Evolutionary conservation across 345 rosid genomes (phyloP).

Genomic region (Eucalyptus erythrocorys): DNA sequence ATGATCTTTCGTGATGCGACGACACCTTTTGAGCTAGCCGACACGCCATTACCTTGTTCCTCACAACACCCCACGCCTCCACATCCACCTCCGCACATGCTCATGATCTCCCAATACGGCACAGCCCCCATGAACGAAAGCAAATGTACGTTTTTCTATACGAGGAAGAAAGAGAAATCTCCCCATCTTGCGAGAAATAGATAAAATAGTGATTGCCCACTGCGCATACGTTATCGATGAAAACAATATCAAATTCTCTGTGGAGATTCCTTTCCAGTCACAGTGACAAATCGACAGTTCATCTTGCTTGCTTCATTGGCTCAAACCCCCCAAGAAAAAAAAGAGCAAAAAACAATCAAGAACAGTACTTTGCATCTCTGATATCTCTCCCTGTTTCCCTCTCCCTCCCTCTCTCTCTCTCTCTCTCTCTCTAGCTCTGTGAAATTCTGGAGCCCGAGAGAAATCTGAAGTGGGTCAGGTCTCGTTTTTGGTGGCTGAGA

Average conservation of each 20-base stretch:
- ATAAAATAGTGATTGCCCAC: not conserved
- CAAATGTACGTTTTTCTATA: not conserved
- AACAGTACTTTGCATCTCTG: not conserved
- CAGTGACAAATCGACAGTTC: not conserved
- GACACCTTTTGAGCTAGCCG: not conserved
- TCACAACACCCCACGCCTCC: not conserved
- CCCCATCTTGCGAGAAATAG: not conserved
- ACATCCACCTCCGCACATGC: not conserved
- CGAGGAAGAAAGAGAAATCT: not conserved
- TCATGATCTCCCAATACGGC: not conserved
- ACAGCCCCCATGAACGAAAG: not conserved
- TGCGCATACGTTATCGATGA: not conserved
- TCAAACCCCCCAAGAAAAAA: not conserved
- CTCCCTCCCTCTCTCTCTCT: not conserved
- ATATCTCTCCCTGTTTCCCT: not conserved
- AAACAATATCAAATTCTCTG: not conserved
- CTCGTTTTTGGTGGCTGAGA: not conserved
- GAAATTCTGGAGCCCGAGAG: not conserved
- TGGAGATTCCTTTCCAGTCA: not conserved
- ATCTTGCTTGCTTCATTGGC: not conserved
- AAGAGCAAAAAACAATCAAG: not conserved
- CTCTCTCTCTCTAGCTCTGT: not conserved
- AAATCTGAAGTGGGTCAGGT: not conserved
- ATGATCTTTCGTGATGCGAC: not conserved
- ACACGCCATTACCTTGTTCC: not conserved